These are phyloP conservation scores for Fusarium albidum DNA, from an alignment of 2,329 filamentous ascomycete genomes.

Conservation along the genomic window DNA sequence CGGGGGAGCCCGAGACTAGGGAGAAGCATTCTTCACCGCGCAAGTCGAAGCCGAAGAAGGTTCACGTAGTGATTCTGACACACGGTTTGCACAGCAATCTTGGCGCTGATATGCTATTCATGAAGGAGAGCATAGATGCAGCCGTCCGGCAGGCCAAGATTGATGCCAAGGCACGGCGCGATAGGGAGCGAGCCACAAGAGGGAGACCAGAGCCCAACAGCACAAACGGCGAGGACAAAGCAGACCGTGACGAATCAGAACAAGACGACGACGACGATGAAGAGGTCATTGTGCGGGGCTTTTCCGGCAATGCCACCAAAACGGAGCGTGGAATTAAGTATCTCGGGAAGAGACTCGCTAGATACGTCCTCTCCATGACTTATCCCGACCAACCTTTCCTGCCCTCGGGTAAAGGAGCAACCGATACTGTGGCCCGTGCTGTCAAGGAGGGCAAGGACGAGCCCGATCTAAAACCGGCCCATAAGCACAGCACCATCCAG, in stretches of 20 bases:
- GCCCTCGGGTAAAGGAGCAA: constrained; percentile 64
- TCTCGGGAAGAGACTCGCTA: constrained; percentile 90
- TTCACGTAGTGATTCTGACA: constrained; percentile 91
- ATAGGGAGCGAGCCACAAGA: constrained; percentile 53
- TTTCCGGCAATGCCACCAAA: constrained; percentile 85
- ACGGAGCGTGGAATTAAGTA: constrained; percentile 98
- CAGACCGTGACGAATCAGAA: constrained; percentile 53
- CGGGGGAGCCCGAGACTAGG: constrained; percentile 42
- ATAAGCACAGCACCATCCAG: constrained; percentile 70
- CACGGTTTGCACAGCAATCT: constrained; percentile 97
- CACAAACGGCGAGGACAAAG: constrained; percentile 37
- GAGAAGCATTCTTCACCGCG: constrained; percentile 29
- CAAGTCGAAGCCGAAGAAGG: constrained; percentile 71
- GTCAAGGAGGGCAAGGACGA: constrained; percentile 54
- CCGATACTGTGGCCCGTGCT: constrained; percentile 52
- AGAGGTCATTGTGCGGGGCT: constrained; percentile 88
- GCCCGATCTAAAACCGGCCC: constrained; percentile 57
- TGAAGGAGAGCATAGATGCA: constrained; percentile 96
- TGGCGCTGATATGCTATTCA: constrained; percentile 93
- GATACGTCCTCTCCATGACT: constrained; percentile 87
- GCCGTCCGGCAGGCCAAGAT: constrained; percentile 77
- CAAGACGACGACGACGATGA: constrained; percentile 73
- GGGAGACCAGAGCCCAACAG: constrained; percentile 20
- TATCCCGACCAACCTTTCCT: constrained; percentile 93
- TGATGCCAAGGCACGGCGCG: constrained; percentile 70